Conservation (phyloP, 2,329 filamentous ascomycete genomes). For the Aureobasidium lini region DNA sequence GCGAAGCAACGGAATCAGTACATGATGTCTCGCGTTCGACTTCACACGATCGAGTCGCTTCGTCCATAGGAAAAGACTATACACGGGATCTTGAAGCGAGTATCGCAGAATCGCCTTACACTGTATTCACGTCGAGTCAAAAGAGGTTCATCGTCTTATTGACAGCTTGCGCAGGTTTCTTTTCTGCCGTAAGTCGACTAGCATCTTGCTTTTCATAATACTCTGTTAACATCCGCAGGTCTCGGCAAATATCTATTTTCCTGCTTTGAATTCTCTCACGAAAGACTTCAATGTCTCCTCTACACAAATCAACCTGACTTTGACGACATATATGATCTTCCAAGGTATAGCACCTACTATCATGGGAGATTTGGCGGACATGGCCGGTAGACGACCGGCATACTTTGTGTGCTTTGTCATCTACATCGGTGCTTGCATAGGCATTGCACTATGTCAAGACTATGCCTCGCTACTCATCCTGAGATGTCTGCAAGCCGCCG, state of each 20-base stretch:
- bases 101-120: constrained; percentile 22
- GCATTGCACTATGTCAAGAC: constrained; percentile 32
- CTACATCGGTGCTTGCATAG: constrained; percentile 36
- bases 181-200: constrained; percentile 38
- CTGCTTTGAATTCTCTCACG: constrained; percentile 16
- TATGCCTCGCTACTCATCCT: constrained; percentile 32
- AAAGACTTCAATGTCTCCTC: constrained; percentile 16
- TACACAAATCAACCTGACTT: constrained; percentile 17
- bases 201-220: background rate
- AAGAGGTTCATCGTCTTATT: constrained; percentile 44
- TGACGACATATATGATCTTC: constrained; percentile 23
- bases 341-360: constrained; percentile 48
- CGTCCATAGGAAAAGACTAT: background rate
- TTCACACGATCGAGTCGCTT: background rate
- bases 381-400: constrained; percentile 43
- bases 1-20: background rate
- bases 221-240: background rate
- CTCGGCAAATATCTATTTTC: constrained; percentile 43
- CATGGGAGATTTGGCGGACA: constrained; percentile 45
- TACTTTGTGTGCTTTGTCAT: constrained; percentile 41
- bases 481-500: constrained; percentile 34
- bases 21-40: background rate
- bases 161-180: constrained; percentile 44
- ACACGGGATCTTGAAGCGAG: constrained; percentile 19
- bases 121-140: constrained; percentile 31